Conservation (phyloP, 352 stramenopile genomes). For the Pythium chondricola region DNA sequence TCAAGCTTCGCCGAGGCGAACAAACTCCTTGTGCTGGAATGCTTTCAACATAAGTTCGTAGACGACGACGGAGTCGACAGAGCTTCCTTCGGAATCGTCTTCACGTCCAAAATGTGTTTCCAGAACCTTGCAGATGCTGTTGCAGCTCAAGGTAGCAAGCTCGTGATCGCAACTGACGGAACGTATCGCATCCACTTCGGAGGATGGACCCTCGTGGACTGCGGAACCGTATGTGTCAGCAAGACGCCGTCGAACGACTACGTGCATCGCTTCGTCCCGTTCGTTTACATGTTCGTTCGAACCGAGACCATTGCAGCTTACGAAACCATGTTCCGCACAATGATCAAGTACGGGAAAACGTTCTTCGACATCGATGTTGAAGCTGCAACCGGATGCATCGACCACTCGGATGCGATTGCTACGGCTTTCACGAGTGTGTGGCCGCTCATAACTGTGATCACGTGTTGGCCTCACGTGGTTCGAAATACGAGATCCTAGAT, state of each 20-base stretch:
- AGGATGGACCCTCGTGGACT: conserved; percentile 8
- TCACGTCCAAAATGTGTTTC: neutral
- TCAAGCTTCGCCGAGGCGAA: neutral
- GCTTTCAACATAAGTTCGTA: neutral
- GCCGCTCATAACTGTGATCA: neutral
- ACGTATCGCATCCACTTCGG: conserved; percentile 11
- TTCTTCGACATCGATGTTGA: neutral
- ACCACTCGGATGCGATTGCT: conserved; percentile 3
- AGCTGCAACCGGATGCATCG: neutral
- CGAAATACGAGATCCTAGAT: neutral
- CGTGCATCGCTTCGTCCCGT: neutral
- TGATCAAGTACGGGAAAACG: neutral
- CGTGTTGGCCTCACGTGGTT: neutral
- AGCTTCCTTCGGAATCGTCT: neutral
- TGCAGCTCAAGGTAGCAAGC: neutral
- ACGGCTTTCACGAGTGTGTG: neutral
- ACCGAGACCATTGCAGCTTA: conserved; percentile 1
- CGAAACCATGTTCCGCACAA: neutral
- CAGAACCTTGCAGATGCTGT: neutral
- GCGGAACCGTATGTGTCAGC: neutral
- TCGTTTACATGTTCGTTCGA: conserved; percentile 6
- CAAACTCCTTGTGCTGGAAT: neutral
- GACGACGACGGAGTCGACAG: neutral
- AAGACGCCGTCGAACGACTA: neutral
- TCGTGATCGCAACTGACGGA: conserved; percentile 2